Evolutionary conservation across 1,284 basidiomycete species (phyloP).

Genomic region (Boletus sp.): DNA sequence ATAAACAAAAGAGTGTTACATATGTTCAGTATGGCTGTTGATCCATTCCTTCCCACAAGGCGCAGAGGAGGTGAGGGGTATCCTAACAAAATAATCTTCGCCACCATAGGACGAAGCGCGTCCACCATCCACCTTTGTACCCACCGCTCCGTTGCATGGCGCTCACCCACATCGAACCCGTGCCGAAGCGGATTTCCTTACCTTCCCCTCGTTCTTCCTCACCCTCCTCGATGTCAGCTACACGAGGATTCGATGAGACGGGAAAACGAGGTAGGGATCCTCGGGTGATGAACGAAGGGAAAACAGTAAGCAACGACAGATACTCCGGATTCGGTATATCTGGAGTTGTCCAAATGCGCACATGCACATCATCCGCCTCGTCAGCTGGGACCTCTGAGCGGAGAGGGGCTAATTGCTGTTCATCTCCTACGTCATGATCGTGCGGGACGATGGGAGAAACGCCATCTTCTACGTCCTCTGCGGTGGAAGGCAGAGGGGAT

Average conservation of each 20-base stretch:
- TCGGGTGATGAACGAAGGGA: conserved; percentile 67
- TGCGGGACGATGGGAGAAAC: conserved; percentile 36
- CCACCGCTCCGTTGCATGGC: conserved; percentile 52
- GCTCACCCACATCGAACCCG: conserved; percentile 70
- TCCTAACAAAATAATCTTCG: conserved; percentile 63
- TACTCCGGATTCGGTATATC: conserved; percentile 68
- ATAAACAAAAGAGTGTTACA: conserved; percentile 37
- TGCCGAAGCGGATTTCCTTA: conserved; percentile 63
- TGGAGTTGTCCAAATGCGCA: conserved; percentile 70
- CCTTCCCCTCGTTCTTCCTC: conserved; percentile 50
- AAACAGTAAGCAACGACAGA: conserved; percentile 58
- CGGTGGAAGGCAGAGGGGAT: conserved; percentile 31
- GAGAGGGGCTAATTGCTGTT: conserved; percentile 36
- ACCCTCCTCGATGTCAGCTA: conserved; percentile 64
- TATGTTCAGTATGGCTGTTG: conserved; percentile 31
- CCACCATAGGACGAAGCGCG: conserved; percentile 68
- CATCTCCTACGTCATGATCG: conserved; percentile 33
- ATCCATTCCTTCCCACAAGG: conserved; percentile 9
- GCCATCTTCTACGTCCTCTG: conserved; percentile 41
- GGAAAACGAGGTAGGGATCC: conserved; percentile 65
- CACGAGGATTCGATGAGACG: conserved; percentile 27
- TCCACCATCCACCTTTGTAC: conserved; percentile 75
- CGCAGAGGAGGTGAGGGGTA: conserved; percentile 11
- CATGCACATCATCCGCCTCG: conserved; percentile 49
- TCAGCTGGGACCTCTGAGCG: conserved; percentile 41